These are phyloP conservation scores for Mesotaenium endlicherianum DNA, from an alignment of 139 green algal species.

Conservation along the genomic window DNA sequence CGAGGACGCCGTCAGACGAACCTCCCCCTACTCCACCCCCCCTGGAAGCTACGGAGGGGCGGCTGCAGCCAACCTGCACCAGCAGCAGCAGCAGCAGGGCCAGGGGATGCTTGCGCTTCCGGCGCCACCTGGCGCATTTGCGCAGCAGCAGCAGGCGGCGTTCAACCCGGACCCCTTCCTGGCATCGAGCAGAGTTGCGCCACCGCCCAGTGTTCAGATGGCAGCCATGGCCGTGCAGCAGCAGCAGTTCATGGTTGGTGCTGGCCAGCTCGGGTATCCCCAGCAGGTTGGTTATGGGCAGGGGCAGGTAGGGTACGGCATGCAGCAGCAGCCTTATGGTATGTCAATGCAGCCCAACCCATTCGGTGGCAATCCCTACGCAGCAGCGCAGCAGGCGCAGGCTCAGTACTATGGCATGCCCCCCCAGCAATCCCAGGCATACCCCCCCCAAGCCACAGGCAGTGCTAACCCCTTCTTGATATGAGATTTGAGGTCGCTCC, in stretches of 20 bases:
- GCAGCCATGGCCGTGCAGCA: constrained; percentile 38
- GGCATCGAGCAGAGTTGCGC: constrained; percentile 20
- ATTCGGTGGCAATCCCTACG: constrained; percentile 32
- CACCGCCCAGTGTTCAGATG: constrained; percentile 44
- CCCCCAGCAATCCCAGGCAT: no score
- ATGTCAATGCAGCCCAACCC: constrained; percentile 3
- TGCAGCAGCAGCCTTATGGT: constrained; percentile 2
- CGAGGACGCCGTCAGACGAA: constrained; percentile 38
- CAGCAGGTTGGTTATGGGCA: not conserved
- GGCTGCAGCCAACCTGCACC: not conserved
- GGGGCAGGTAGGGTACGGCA: not conserved
- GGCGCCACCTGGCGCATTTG: constrained; percentile 8
- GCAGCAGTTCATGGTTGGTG: constrained; percentile 9
- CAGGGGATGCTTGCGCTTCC: constrained; percentile 15
- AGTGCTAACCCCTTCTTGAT: no score
- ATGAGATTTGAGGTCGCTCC: no score
- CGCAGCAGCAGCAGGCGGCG: not conserved
- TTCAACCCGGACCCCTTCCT: constrained; percentile 37
- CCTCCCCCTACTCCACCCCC: constrained; percentile 8
- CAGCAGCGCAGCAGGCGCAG: not conserved
- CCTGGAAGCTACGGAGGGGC: not conserved
- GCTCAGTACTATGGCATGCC: no score
- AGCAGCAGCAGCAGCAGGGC: not conserved
- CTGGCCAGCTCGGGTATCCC: not conserved
- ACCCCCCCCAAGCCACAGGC: no score